Base-by-base conservation (phyloP, 805 yeast species). In the Yamadazyma nakazawae region DNA sequence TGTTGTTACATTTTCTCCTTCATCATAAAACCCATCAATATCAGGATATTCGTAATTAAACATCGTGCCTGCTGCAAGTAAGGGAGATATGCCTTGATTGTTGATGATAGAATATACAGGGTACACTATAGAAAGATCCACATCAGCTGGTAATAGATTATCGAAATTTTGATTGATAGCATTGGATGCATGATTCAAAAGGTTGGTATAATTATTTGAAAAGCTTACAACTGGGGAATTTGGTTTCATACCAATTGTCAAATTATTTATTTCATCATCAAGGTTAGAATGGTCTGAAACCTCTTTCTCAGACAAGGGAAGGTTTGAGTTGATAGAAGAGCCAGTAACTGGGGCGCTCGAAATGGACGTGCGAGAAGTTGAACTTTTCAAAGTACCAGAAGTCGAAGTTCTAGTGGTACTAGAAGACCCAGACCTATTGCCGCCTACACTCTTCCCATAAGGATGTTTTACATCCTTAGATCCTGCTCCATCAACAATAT, bases 51-150 rank as follows among this genome's bases (percentile, higher is more conserved):
- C 32, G 21, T 34, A 31, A 16, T 37, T 36, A 9, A 9, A 16
- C 16, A 12, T 14, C 19, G 14, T 25, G 7, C 17, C 25, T 8
- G 17, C 18, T 3, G 31, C 45, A 21, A 17, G 47, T 42, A 52
- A 45, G 2, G 55, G 55, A 25, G 52, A 47, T 9, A 47, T 16
- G 6, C 50, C 52, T n/a, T 47, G 50, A 26, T 48, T 52, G 38
- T 52, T 52, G 11, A 46, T 49, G 34, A 66, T 51, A 4, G 64
- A 55, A 47, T 70, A 70, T 12, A 70, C 63, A 1, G 75, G 75
- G 46, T 70, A 70, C 17, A 70, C 65, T 44, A 70, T 70, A 21
- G 67, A 59, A 43, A 54, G 49, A 37, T 64, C 64, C 7, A 55
- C 44, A 10, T 55, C 40, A 3, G 54, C 35, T 7, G 54, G 55